Conservation (phyloP, 495 filamentous ascomycete genomes). For the Lasiosphaeriaceae sp. region DNA sequence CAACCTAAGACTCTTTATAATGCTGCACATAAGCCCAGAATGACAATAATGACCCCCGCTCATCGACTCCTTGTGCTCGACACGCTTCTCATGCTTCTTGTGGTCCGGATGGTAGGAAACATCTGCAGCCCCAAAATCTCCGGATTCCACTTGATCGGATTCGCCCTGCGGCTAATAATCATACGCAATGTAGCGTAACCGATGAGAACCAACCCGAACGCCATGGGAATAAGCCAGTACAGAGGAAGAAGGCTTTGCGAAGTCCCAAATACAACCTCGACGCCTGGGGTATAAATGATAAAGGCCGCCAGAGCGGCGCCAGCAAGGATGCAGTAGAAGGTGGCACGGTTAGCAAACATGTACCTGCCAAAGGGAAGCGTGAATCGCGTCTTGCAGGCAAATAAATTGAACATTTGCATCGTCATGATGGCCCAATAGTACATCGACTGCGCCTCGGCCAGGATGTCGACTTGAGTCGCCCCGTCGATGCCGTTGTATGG, state of each 20-base stretch:
- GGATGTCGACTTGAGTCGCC: constrained; percentile 25
- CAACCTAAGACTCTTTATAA: no score
- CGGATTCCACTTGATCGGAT: constrained; percentile 27
- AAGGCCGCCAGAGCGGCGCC: constrained; percentile 19
- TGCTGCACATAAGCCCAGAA: no score
- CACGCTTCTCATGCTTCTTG: constrained; percentile 7
- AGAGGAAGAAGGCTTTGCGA: constrained; percentile 13
- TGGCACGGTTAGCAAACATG: constrained; percentile 19
- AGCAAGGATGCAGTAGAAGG: constrained; percentile 24
- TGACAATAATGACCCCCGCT: background rate
- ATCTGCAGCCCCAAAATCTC: constrained; percentile 27
- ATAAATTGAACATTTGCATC: constrained; percentile 26
- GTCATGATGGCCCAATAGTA: constrained; percentile 35
- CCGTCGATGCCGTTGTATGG: constrained; percentile 27
- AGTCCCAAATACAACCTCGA: constrained; percentile 17
- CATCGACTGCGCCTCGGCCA: constrained; percentile 31
- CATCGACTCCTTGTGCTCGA: background rate
- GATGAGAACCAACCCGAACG: constrained; percentile 15
- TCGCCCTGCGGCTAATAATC: constrained; percentile 18
- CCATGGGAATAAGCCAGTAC: constrained; percentile 16
- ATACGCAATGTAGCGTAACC: constrained; percentile 16
- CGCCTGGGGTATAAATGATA: constrained; percentile 19
- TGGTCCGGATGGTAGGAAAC: constrained; percentile 27
- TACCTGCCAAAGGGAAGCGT: constrained; percentile 16
- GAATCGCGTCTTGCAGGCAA: constrained; percentile 16